Base-by-base conservation (phyloP, 352 stramenopile species). In the Globisporangium parvum region DNA sequence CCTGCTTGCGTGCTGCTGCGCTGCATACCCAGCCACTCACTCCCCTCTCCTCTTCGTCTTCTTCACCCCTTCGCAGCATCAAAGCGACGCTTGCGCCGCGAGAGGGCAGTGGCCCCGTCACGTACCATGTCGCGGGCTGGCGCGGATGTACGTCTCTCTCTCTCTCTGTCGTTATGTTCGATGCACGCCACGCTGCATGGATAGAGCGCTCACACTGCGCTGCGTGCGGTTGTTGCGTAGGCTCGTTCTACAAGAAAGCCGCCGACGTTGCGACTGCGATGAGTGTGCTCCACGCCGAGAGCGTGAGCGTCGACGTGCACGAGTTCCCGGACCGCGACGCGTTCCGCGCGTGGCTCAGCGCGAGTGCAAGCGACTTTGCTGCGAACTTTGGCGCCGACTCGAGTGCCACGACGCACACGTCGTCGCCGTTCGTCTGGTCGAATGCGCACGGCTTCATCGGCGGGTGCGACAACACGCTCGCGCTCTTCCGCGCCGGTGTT, bases 361-460 rank as follows among this genome's bases (percentile, higher is more conserved):
- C 54, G 47, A 75, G 69, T 1, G 62, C 77, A 39, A 53, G 58
- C 0, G 61, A 74, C 41, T 75, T 89, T 51, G 63, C 54, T 5
- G 39, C 33, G 0, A 61, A 63, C 24, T 80, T 89, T 21, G 70
- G 70, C 12, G 59, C 49, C 2, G 65, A 75, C 17, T 77, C 74
- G 31, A 68, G 66, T 9, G 74, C 76, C 10, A 48, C 65, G 3
- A 75, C 67, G 35, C 76, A 88, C 66, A 72, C 71, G 53, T 85
- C 79, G 66, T 92, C 79, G 57, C 81, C 81, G 48, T 91, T 91
- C 61, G 75, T 89, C 24, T 92, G 80, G 75, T 79, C 65, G 50
- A 79, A 80, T 50, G 60, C 70, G 11, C 68, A 65, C 31, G 71
- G 51, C 26, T 92, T 90, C 55, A 53, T 92, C 49, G 81, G 81